Evolutionary conservation across 1,284 basidiomycete species (phyloP).

Genomic region (Trametes polyzona): DNA sequence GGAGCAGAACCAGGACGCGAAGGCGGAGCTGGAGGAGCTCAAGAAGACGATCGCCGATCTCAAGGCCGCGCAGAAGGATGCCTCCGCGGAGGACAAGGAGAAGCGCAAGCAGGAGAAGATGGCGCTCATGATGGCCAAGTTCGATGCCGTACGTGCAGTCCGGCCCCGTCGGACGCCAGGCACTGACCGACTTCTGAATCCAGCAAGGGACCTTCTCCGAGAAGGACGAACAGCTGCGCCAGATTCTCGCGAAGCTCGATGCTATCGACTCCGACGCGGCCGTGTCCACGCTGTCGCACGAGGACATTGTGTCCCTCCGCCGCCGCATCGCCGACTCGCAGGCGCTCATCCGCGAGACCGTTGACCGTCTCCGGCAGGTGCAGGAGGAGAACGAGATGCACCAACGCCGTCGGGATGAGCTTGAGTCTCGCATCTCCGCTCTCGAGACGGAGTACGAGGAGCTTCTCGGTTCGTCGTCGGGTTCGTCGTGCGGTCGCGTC

Average conservation of each 20-base stretch:
- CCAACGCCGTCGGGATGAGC: conserved; percentile 81
- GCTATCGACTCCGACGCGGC: conserved; percentile 64
- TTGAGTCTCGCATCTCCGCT: conserved; percentile 81
- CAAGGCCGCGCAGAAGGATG: conserved; percentile 83
- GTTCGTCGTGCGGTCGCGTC: background rate
- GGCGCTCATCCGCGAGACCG: conserved; percentile 82
- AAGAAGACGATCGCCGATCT: conserved; percentile 82
- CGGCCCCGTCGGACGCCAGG: conserved; percentile 9
- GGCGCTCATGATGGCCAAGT: conserved; percentile 99
- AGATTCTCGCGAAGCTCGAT: conserved; percentile 84
- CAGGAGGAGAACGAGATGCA: conserved; percentile 94
- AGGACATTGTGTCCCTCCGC: conserved; percentile 81
- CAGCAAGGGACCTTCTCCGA: conserved; percentile 89
- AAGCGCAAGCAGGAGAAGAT: conserved; percentile 99
- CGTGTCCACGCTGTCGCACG: conserved; percentile 65
- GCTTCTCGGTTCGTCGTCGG: conserved; percentile 70
- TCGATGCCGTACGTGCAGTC: conserved; percentile 77
- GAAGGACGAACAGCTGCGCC: conserved; percentile 90
- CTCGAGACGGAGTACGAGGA: conserved; percentile 97
- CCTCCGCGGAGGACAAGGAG: conserved; percentile 93
- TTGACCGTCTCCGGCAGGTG: conserved; percentile 86
- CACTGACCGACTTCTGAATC: conserved; percentile 17
- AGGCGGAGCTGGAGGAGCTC: conserved; percentile 89
- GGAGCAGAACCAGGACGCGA: conserved; percentile 92
- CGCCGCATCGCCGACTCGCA: conserved; percentile 92